Evolutionary conservation across 495 filamentous ascomycete species (phyloP), one percentile per base, ranked within the genome.

Genomic region (Hypoxylon cercidicola): DNA sequence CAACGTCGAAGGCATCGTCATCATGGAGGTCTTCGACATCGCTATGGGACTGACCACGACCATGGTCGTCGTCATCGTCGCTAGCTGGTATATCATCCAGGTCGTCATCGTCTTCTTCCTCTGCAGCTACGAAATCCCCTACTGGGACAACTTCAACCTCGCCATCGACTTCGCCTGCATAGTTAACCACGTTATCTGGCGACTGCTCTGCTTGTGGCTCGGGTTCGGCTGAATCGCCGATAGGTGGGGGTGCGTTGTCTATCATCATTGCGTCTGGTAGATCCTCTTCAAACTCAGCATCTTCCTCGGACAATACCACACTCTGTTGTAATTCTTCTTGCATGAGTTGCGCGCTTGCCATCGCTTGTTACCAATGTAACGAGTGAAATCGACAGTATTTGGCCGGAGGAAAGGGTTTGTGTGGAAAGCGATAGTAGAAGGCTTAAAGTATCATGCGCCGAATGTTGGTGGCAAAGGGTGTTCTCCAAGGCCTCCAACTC

Each of bases 251-350:
- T 23, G 66, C 69, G 21, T 74, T 78, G 32, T 71, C 72, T 69
- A 81, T 37, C 66, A 62, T 67, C 47, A 52, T 57, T 51, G 56
- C 39, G 53, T 66, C 45, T 37, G 47, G 19, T 16, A 64, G 18
- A 15, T 68, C 69, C 4, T 71, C 75, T 32, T 73, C 77, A 48
- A 70, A 68, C 35, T 77, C 72, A 32, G 70, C 72, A 18, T 78
- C 77, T 37, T 73, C 77, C 65, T 80, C 78, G 4, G 78, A 80
- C 52, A 77, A 70, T 55, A 81, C 66, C 37, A 76, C 79, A 53
- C 79, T 82, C 50, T 81, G 79, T 54, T 83, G 81, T 49, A 82
- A 66, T 64, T 81, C 75, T 46, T 83, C 81, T 69, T 81, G 76
- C 79, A 79, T 82, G 41, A 81, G 74, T 55, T 81, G 81, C 40